phyloP scores from a whole-genome alignment of 2,329 filamentous ascomycete species.

The Paraphoma sp. region DNA sequence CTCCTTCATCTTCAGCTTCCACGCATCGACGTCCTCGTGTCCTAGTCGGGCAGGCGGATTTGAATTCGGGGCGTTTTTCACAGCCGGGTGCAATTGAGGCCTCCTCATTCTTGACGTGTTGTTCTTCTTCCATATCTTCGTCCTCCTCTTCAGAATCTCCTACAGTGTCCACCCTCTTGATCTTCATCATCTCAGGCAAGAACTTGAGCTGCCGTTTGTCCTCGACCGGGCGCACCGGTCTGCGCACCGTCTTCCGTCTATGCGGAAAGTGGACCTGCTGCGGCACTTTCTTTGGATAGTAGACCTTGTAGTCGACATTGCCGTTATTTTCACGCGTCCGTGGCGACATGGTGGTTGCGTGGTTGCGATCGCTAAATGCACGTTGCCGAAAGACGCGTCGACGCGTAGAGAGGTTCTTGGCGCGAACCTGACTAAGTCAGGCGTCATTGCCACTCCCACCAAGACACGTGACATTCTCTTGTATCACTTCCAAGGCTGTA shows the following conservation, averaged over 20 bases:
- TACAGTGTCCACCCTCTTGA: conserved; percentile 9
- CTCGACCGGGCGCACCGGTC: conserved; percentile 13
- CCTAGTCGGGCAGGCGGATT: too few relatives aligned
- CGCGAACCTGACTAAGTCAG: conserved; percentile 7
- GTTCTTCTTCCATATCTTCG: conserved; percentile 13
- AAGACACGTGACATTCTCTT: too few relatives aligned
- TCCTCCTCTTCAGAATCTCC: conserved; percentile 21
- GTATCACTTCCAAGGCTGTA: too few relatives aligned
- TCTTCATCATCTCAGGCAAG: conserved; percentile 35
- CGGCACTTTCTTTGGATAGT: conserved; percentile 40
- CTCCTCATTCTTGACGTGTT: conserved; percentile 11
- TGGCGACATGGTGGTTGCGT: conserved; percentile 31
- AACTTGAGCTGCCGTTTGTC: conserved; percentile 38
- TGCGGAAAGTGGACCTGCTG: conserved; percentile 39
- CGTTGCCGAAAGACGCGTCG: conserved; percentile 17
- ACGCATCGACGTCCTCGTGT: neutral
- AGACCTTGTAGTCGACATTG: conserved; percentile 33
- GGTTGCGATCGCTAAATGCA: neutral
- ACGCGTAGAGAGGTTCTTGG: conserved; percentile 32
- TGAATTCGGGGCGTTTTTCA: neutral
- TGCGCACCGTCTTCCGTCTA: conserved; percentile 34
- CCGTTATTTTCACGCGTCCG: conserved; percentile 35
- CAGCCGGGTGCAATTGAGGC: neutral
- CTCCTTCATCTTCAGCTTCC: conserved; percentile 5
- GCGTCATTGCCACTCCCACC: conserved; percentile 3